Evolutionary conservation across 2,329 filamentous ascomycete species (phyloP), one percentile per base, ranked within the genome.

Genomic region (Phoma sp.): DNA sequence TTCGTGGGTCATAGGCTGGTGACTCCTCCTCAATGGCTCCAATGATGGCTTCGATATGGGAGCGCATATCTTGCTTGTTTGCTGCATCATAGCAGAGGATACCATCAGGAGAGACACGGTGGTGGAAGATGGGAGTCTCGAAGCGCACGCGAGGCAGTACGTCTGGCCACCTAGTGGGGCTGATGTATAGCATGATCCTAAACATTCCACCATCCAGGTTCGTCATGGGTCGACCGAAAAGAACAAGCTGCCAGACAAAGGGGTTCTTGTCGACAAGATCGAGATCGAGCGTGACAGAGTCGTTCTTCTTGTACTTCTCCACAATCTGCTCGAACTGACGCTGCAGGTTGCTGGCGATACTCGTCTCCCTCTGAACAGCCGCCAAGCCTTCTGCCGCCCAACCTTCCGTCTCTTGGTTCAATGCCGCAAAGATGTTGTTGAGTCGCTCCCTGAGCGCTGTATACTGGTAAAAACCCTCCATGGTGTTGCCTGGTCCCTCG

Each of bases 151-250:
- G 87, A 20, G 93, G 95, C 66, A 96, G 91, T 64, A 96, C 91
- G 33, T 91, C 86, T 0, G 95, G 95, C 68, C 97, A 98, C 5
- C 86, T 84, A 5, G 39, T 51, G 5, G 91, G 88, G 65, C 92
- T 96, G 66, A 98, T 88, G 66, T 81, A 82, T 49, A 98, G 81
- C 65, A 83, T 88, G 73, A 97, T 88, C 56, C 85, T 86, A 78
- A 98, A 93, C 56, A 98, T 84, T 2, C 93, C 70, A 14, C 93
- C 93, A 65, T 98, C 93, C 2, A 98, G 84, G 63, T 96, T 92
- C 5, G 92, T 96, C 89, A 95, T 96, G 0, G 92, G 91, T 48
- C 88, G 85, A 21, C 95, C 95, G 71, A 97, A 96, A 72, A 96
- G 93, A 1, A 91, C 95, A 55, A 98, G 74, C 17, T 83, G 76